Evolutionary conservation across 768 basidiomycete genomes (phyloP), one percentile per base, ranked within the genome.

Genomic region (Suillus ampliporus): DNA sequence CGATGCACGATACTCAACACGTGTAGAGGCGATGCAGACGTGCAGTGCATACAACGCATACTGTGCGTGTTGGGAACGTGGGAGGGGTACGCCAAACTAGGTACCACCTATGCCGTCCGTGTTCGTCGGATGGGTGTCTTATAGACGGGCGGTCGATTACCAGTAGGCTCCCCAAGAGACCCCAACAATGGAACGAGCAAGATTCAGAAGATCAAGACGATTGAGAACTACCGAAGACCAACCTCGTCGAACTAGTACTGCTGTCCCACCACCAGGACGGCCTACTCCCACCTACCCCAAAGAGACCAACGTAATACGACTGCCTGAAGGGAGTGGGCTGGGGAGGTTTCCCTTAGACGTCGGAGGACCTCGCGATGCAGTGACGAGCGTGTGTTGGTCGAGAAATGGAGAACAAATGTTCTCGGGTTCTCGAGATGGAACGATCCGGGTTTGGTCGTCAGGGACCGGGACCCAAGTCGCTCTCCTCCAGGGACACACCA

Each of bases 251-350:
- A 37, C n/a, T n/a, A n/a, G n/a, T n/a, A n/a, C 23, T 17, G 26
- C 54, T 40, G 23, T 40, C 17, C 54, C 54, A 19, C 54, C 54
- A 23, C 54, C 21, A 56, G 54, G 3, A 40, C 54, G 38, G 38
- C 54, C 54, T 56, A 56, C 40, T 19, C 54, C 54, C 17, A 56
- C 54, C 11, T 23, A 56, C 37, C 54, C 54, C 38, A 56, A 40
- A 56, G 54, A 56, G 54, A 56, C 54, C 26, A 56, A 56, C 14
- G 54, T 56, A 26, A 56, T 56, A 41, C 21, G 54, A 97, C 74
- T 94, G 94, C 79, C 80, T 97, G 83, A 97, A 97, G 84, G 93
- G 91, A 79, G 97, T 97, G 95, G 95, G 96, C 78, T 82, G 91
- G 61, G 92, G 95, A 69, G 91, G 89, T 73, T 95, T 95, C 44